These are phyloP conservation scores for Jacaranda mimosifolia DNA, from an alignment of 257 asterid genomes.

Conservation along the genomic window DNA sequence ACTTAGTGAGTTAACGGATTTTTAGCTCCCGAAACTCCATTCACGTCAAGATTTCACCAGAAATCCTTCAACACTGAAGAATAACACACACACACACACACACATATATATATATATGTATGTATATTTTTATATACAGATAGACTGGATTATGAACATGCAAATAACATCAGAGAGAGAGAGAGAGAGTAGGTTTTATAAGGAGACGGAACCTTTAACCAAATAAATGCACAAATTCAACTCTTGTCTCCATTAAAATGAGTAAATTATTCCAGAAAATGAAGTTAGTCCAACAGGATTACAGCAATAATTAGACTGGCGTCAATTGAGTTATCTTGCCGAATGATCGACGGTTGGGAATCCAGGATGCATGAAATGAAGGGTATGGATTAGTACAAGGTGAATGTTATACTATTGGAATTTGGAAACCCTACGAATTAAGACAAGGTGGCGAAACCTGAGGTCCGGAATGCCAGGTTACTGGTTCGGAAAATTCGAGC, in stretches of 20 bases:
- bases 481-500: slow-evolving; percentile 45
- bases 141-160: not conserved
- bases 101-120: not conserved
- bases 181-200: not conserved
- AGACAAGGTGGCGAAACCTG: slow-evolving; percentile 27
- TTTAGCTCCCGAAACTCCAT: slow-evolving; percentile 9
- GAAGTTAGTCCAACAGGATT: slow-evolving; percentile 2
- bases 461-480: slow-evolving; percentile 26
- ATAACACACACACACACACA: not conserved
- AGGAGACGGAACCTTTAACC: no score
- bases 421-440: slow-evolving; percentile 30
- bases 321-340: not conserved
- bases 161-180: slow-evolving; percentile 17
- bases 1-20: not conserved
- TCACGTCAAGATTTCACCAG: slow-evolving; percentile 10
- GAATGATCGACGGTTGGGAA: slow-evolving; percentile 31
- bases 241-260: slow-evolving; percentile 14
- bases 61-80: not conserved
- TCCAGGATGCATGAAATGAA: not conserved
- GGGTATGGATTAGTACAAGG: slow-evolving; percentile 32
- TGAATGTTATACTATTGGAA: no score
- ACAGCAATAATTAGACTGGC: slow-evolving; percentile 24
- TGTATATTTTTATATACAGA: not conserved
- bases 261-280: slow-evolving; percentile 7
- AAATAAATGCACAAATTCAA: slow-evolving; percentile 5